Base-by-base conservation (phyloP, 176 grass and related monocot genomes). In the Pontederia paniculata region DNA sequence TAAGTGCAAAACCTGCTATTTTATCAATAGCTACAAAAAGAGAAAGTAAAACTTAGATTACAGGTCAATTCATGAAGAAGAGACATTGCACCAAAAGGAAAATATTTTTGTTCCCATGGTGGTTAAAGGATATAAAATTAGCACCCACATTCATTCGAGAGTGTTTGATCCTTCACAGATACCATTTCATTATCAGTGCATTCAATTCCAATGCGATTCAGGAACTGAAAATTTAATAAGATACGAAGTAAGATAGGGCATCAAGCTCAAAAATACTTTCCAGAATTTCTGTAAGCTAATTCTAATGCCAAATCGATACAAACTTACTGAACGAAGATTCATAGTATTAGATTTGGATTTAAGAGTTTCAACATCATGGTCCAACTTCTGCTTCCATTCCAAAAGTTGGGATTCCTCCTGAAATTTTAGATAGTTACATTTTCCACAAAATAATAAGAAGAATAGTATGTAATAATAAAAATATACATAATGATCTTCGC, bases 1-100 rank as follows among this genome's bases (percentile, higher is more conserved):
- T 75, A 55, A 91, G 78, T 68, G 86, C 80, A 67, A 90, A 97
- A 80, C 93, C 93, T 57, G 90, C 69, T 60, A 97, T 81, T 88
- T 37, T 37, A 37, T 37, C 28, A 37, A 37, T 37, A 37, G 28
- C 28, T 37, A 6, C 28, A 37, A 37, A 37, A 37, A 37, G 28
- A 37, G 7, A 37, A 37, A 37, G 28, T 37, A 2, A 2, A 37
- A 37, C 28, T 5, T 6, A 6, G 28, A 5, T 37, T 37, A 37
- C 28, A 37, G 3, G 28, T 37, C 7, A 37, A 0, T 2, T 6
- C 28, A 37, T 37, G 28, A 37, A 37, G 28, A 37, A 37, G 28
- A 37, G 28, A 37, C 7, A 37, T 37, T 37, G 28, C 28, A 37
- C 7, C 28, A 5, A 37, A 37, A 37, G 28, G n/a, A 37, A 37